Percentiles rank a stretch among this genome's conserved stretches.
phyloP scores from a whole-genome alignment of 208 protist species.

The Trichomonas gallinae region DNA sequence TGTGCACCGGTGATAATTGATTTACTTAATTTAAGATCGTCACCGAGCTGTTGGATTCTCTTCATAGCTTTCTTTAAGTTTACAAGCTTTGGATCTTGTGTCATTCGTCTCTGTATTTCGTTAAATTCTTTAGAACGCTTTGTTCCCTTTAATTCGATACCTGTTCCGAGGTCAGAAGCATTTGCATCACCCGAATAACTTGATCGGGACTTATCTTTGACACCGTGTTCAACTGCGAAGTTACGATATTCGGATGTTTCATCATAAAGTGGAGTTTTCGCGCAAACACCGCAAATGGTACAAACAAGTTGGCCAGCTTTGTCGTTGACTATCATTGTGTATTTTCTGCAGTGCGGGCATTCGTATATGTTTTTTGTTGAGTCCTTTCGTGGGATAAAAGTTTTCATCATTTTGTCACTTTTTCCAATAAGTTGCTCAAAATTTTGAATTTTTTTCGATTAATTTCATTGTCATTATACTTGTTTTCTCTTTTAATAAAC shows the following conservation, averaged over 20 bases:
- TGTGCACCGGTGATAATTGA: not conserved
- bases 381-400: too few species aligned
- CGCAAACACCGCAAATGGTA: not conserved
- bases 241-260: not conserved
- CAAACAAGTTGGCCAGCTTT: not conserved
- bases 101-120: not conserved
- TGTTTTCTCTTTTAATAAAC: too few species aligned
- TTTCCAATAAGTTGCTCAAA: too few species aligned
- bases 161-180: not conserved
- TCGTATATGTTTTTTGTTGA: not conserved
- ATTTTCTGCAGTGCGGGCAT: not conserved
- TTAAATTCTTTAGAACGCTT: not conserved
- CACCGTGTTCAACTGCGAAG: constrained; percentile 12
- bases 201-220: not conserved
- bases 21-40: not conserved
- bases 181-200: not conserved
- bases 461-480: too few species aligned
- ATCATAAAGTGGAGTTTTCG: not conserved
- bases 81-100: not conserved
- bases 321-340: not conserved
- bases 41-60: not conserved
- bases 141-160: not conserved
- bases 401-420: too few species aligned
- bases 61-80: not conserved
- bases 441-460: too few species aligned